Base-by-base conservation (phyloP, 306 rosid species). In the Sindora glabra region DNA sequence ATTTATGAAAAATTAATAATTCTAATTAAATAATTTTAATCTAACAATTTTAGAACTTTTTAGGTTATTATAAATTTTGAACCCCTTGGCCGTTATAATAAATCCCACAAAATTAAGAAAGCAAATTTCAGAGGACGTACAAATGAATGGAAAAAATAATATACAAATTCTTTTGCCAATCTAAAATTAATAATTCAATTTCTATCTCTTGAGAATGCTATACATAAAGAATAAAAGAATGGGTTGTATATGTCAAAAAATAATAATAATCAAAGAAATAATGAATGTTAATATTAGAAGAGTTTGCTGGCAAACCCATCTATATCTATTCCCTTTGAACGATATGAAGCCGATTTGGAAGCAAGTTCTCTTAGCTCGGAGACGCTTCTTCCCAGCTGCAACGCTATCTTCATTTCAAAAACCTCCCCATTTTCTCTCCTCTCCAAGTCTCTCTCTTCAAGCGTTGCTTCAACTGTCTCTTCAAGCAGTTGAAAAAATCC, bases 281-380 rank as follows among this genome's bases (percentile, higher is more conserved):
- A 59, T 10, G 21, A 14, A 29, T 27, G 15, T n/a, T 25, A 9
- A 59, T 39, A 46, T 64, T 39, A 74, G 45, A 81, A 79, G 10
- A 85, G 79, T 22, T 81, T 69, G 68, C 74, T 60, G 9, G 81
- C 88, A 11, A 81, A 76, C 63, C 81, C 92, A 14, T 81, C 83
- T 0, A 70, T 21, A 34, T 71, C 33, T 6, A 27, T 54, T 36
- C 73, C 79, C 11, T 71, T 42, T 0, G 24, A 3, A 18, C 81
- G 77, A 25, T 39, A 79, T 5, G 77, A 74, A 64, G 79, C 75
- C 3, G 88, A 79, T 47, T 78, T 81, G 1, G 49, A 36, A 1
- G 83, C 81, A 30, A 85, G 72, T 59, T 85, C 61, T 62, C 75
- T 75, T 0, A 85, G 53, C 74, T 85, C 65, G 0, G 85, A 70